These are phyloP conservation scores for Alliaria petiolata DNA, from an alignment of 345 rosid genomes.

Conservation along the genomic window DNA sequence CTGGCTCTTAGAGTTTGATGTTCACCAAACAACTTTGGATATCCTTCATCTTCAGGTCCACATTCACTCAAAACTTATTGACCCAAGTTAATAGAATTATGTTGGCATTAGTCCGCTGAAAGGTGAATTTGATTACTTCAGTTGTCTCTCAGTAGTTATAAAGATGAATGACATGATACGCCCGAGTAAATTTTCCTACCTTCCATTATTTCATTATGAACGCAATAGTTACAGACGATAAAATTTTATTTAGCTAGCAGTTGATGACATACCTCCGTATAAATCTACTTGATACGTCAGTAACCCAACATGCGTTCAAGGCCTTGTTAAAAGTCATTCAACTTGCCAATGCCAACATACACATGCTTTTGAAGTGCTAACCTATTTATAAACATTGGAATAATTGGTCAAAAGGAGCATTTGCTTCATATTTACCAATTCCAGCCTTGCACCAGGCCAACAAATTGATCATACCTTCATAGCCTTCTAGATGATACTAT, in stretches of 20 bases:
- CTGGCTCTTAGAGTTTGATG: not conserved
- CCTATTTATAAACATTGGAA: not conserved
- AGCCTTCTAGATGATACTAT: not conserved
- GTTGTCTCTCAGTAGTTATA: slow-evolving; percentile 3
- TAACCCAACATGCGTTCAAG: not conserved
- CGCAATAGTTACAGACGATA: not conserved
- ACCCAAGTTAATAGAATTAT: not conserved
- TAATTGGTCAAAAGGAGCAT: not conserved
- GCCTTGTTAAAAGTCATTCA: not conserved
- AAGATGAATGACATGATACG: not conserved
- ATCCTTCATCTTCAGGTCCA: not conserved
- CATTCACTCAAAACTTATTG: not conserved
- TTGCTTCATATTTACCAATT: not conserved
- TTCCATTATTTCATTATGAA: not conserved
- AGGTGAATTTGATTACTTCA: slow-evolving; percentile 10
- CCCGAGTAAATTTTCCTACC: not conserved
- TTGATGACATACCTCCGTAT: not conserved
- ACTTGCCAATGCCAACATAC: slow-evolving; percentile 8
- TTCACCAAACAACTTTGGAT: not conserved
- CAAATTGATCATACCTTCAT: not conserved
- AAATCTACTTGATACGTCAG: not conserved
- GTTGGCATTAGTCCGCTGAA: not conserved
- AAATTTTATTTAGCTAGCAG: slow-evolving; percentile 3
- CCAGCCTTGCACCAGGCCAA: not conserved
- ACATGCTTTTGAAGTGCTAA: not conserved